Base-by-base conservation (phyloP, 495 filamentous ascomycete genomes). In the Stereocaulon alpinum region DNA sequence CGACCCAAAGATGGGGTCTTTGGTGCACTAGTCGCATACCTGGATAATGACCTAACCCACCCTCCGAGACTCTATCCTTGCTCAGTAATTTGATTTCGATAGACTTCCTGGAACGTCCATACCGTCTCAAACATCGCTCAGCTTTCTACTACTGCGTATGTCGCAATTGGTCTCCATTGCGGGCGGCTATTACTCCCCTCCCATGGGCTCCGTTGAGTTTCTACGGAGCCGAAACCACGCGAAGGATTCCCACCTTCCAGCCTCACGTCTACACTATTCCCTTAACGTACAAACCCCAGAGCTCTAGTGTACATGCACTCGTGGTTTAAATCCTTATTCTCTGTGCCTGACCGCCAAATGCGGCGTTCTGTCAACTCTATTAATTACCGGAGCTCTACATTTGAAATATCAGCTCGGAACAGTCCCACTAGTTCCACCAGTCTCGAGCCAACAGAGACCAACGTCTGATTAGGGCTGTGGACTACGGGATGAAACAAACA, bases 401-500 rank as follows among this genome's bases (percentile, higher is more conserved):
- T n/a, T 37, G 27, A 52, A 32, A 34, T 37, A 52, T 32, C 27
- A 52, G 49, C 49, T 52, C 34, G 27, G 30, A n/a, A 10, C 11
- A n/a, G 17, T 52, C 49, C 14, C 12, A 34, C 49, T 52, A 52
- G n/a, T 20, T 37, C 12, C 27, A 30, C 20, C 7, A 15, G 49
- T n/a, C 48, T 37, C 10, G 34, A 14, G 44, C 49, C 49, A 52
- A 52, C 49, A 52, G 10, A 5, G 14, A 18, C 49, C 49, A 52
- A 52, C 49, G 49, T 37, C 34, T 34, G 3, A 52, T 22, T 17
- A 48, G 7, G n/a, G 47, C 49, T 51, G 22, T 51, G 47, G 56
- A 59, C 37, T 22, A 18, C 12, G 11, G 11, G 20, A 42, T 59
- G 56, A 59, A 59, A 59, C 56, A 17, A 20, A 43, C 40, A 45